Base-by-base conservation (phyloP, 1,284 basidiomycete species). In the Cryptococcus deneoformans region DNA sequence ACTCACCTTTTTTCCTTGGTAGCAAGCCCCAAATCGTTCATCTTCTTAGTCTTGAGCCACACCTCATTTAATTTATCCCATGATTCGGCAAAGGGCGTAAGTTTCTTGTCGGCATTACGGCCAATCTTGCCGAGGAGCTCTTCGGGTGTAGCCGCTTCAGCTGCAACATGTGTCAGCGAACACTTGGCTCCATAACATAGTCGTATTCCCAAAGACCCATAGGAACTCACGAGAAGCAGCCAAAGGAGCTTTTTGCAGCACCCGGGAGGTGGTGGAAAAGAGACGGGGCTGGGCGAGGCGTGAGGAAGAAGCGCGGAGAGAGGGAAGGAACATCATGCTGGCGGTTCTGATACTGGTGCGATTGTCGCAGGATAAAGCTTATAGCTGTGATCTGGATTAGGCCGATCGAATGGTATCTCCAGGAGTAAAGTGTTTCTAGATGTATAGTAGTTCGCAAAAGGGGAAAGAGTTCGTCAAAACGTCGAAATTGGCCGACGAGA, bases 1-100 rank as follows among this genome's bases (percentile, higher is more conserved):
- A 65, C 73, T 59, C 68, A 76, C 75, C 68, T 64, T 49, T 71
- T 52, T 48, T 76, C 73, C 60, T 68, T 71, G 20, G 67, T 56
- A 4, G 55, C 59, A 52, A 76, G 43, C 6, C 75, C 75, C 4
- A 64, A 61, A 42, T 68, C 67, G 50, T 65, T 63, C 36, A 75
- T 49, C 37, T 60, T 57, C 7, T 64, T 57, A 16, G 69, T 70
- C 59, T 64, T 64, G 46, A 61, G 45, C 64, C 67, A 76, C 7
- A 72, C 53, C 56, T 65, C 62, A 44, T 63, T 70, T 42, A 76
- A 59, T 16, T 53, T 62, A 8, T 72, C 70, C 75, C 75, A 76
- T 34, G 62, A 64, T 50, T 65, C 66, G 1, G 63, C 68, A 52
- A 68, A 62, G 5, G 61, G 57, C 12, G 61, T 66, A 8, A 76